phyloP scores from a whole-genome alignment of 495 filamentous ascomycete species.

The Aspergillus taichungensis region DNA sequence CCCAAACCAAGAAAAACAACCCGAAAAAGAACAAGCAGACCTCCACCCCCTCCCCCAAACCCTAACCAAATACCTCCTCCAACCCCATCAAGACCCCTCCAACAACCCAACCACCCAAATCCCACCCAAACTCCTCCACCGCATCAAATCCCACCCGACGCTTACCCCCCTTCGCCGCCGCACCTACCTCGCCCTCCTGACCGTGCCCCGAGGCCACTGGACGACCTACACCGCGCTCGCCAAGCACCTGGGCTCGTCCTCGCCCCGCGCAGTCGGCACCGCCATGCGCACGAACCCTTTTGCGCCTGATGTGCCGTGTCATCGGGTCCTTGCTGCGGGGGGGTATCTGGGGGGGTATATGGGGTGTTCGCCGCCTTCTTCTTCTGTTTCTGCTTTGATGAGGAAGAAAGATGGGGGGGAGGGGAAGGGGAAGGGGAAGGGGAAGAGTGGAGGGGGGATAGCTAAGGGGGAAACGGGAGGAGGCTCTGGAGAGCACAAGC shows the following conservation, averaged over 20 bases:
- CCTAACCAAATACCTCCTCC: slow-evolving; percentile 5
- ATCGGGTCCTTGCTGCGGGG: slow-evolving; percentile 32
- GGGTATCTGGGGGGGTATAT: slow-evolving; percentile 12
- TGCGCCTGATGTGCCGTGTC: slow-evolving; percentile 52
- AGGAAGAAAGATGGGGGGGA: slow-evolving; percentile 17
- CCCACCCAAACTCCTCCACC: too few species aligned
- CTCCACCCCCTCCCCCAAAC: not conserved
- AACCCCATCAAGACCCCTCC: slow-evolving; percentile 17
- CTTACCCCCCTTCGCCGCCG: slow-evolving; percentile 49
- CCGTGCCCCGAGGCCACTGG: slow-evolving; percentile 61
- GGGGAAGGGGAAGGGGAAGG: too few species aligned
- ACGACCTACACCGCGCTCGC: slow-evolving; percentile 68
- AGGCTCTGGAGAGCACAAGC: slow-evolving; percentile 15
- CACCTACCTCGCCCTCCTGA: slow-evolving; percentile 57
- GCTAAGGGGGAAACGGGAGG: slow-evolving; percentile 1
- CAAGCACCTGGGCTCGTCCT: slow-evolving; percentile 49
- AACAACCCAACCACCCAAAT: too few species aligned
- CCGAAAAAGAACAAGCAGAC: slow-evolving; percentile 9
- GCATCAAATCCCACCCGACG: slow-evolving; percentile 20
- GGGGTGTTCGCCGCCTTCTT: not conserved
- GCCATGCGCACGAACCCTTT: slow-evolving; percentile 65
- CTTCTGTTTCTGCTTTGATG: not conserved
- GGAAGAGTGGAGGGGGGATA: too few species aligned
- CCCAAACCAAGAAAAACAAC: slow-evolving; percentile 15
- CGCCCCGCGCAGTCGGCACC: slow-evolving; percentile 71